Base-by-base conservation (phyloP, 129 eudicot species). In the Helianthus tuberosus region DNA sequence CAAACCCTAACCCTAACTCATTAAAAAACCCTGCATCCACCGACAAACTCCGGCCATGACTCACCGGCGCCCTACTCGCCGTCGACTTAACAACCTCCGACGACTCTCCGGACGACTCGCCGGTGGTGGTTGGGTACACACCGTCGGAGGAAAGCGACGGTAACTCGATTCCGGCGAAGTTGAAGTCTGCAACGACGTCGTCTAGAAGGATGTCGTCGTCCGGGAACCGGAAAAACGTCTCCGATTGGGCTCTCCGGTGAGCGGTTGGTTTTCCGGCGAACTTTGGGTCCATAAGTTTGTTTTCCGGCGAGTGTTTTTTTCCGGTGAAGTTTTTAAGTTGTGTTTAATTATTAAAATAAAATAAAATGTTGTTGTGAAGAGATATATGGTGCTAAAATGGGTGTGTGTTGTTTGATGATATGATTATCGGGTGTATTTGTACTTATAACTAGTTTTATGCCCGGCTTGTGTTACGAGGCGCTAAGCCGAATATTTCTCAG, bases 201-300 rank as follows among this genome's bases (percentile, higher is more conserved):
- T 89, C 98, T 44, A 85, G 88, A 4, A 92, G 72, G 25, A 92
- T 82, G 82, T 85, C 85, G 29, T 85, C 96, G 75, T 92, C 96
- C 13, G 92, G 85, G 79, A 92, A 89, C 0, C 94, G 93, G 84
- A 89, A 93, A 61, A 88, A 77, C 8, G 95, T 93, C 64, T 93
- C 98, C 5, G 98, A 93, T 11, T 85, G 98, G 39, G 98, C 87
- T n/a, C 96, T 79, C 14, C 98, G 92, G 88, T 92, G 98, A 85
- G 80, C 11, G 16, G 79, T 71, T 36, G 89, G 78, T 64, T 82
- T 84, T 64, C 85, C 90, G 85, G 82, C 67, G 63, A 89, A 86
- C 54, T 77, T 75, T 14, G 75, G 89, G 84, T 86, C 86, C 96
- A 86, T 82, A 3, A 43, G 47, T 43, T 43, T 43, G 47, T 43